phyloP scores from a whole-genome alignment of 2,329 filamentous ascomycete species.

The Malbranchea zuffiana region DNA sequence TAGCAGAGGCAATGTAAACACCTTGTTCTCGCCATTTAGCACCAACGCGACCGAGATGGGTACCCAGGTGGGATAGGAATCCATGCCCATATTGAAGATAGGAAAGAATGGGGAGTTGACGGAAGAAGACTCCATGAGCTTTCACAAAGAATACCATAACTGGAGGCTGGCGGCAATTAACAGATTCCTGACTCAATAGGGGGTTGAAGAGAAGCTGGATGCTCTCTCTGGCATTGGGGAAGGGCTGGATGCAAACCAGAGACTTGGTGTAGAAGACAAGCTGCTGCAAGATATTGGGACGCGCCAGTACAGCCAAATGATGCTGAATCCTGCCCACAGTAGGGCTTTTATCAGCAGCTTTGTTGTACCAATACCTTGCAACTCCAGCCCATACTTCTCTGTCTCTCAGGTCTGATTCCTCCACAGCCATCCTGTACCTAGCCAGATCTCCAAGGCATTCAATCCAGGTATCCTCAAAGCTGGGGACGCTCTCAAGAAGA shows the following conservation, averaged over 20 bases:
- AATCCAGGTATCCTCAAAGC: constrained; percentile 82
- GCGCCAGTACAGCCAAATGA: constrained; percentile 61
- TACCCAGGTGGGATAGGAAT: constrained; percentile 38
- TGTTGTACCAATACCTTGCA: constrained; percentile 71
- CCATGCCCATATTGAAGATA: constrained; percentile 31
- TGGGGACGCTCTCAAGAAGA: constrained; percentile 71
- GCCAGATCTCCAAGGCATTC: constrained; percentile 83
- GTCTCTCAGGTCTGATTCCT: constrained; percentile 65
- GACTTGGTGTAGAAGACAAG: constrained; percentile 51
- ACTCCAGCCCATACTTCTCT: constrained; percentile 74
- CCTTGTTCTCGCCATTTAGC: constrained; percentile 44
- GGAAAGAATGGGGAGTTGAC: constrained; percentile 22
- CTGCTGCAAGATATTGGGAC: constrained; percentile 47
- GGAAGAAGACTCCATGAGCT: constrained; percentile 43
- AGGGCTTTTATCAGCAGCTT: constrained; percentile 66
- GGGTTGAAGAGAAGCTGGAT: constrained; percentile 46
- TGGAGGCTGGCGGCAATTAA: constrained; percentile 17
- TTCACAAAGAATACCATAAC: constrained; percentile 43
- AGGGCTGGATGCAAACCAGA: constrained; percentile 45
- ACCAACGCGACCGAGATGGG: constrained; percentile 38
- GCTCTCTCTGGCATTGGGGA: constrained; percentile 46
- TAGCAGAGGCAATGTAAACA: constrained; percentile 44
- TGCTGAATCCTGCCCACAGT: constrained; percentile 73
- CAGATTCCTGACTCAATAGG: constrained; percentile 23
- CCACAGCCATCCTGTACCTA: constrained; percentile 82